Evolutionary conservation across 352 stramenopile species (phyloP), one percentile per base, ranked within the genome.

Genomic region (Phytophthora aleatoria): DNA sequence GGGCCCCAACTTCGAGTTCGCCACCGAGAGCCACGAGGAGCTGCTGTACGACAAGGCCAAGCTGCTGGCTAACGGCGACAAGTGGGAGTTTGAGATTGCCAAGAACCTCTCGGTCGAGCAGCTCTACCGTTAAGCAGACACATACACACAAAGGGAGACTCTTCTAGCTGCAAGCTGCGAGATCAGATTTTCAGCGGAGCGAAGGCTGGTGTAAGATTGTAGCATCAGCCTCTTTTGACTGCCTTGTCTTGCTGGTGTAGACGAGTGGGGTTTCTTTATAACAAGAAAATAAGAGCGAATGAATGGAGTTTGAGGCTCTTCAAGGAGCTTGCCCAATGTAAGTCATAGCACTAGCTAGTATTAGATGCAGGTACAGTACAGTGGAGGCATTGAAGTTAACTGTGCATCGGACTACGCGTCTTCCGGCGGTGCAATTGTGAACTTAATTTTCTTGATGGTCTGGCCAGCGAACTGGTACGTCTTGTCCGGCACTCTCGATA

Each of bases 41-140:
- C 88, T 99, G 35, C 70, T 99, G 27, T 99, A 99, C 80, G 97
- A 99, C 85, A 99, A 99, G 94, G 97, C 98, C 75, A 99, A 99
- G 83, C 79, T 99, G 49, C 89, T 99, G 35, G 91, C 92, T 57
- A 99, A 99, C 83, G 98, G 98, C 38, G 98, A 99, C 83, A 99
- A 98, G 83, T 99, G 98, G 98, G 98, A 99, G 83, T 97, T 98
- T 62, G 97, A 99, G 67, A 99, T 99, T 84, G 97, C 97, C 45
- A 96, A 98, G 83, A 99, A 99, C 81, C 85, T 99, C 57, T 92
- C 98, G 66, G 94, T 93, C 62, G 98, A 99, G 79, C 97, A 99
- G 78, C 89, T 99, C 65, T 99, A 99, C 85, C 95, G 97, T 87
- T 99, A 97, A 97, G 47, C 54, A 51, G 30, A 28, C 15, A 49